phyloP scores from a whole-genome alignment of 2,329 filamentous ascomycete genomes.

The Fusarium armeniacum region DNA sequence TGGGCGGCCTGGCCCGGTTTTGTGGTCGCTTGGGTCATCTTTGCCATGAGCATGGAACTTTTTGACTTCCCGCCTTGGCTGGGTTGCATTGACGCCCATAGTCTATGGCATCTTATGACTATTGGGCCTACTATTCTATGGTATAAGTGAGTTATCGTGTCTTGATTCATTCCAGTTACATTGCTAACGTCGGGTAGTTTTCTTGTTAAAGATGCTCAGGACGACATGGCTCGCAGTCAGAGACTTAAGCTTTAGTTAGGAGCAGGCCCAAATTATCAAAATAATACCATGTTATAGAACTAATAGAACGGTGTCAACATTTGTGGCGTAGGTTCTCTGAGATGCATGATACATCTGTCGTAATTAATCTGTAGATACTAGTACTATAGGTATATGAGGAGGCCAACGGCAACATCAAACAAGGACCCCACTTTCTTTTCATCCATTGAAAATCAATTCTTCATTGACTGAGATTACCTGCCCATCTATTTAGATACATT shows the following conservation, averaged over 20 bases:
- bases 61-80: slow-evolving; percentile 91
- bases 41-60: slow-evolving; percentile 95
- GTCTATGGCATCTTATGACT: slow-evolving; percentile 94
- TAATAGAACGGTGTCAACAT: neutral
- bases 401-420: neutral
- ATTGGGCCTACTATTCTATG: slow-evolving; percentile 89
- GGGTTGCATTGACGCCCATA: slow-evolving; percentile 91
- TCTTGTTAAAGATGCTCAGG: slow-evolving; percentile 84
- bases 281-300: slow-evolving; percentile 3
- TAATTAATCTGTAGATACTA: neutral
- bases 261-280: neutral
- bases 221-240: slow-evolving; percentile 78
- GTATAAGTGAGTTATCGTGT: slow-evolving; percentile 83
- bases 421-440: slow-evolving; percentile 25
- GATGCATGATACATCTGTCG: neutral
- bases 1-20: slow-evolving; percentile 94
- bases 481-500: slow-evolving; percentile 15
- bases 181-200: slow-evolving; percentile 70
- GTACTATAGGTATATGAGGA: neutral
- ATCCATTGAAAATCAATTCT: slow-evolving; percentile 29
- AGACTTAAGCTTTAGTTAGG: slow-evolving; percentile 73
- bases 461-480: slow-evolving; percentile 13
- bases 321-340: neutral
- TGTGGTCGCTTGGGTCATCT: slow-evolving; percentile 90
- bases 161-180: neutral